phyloP scores from a whole-genome alignment of 768 basidiomycete genomes.

The Tylopilus sp. region DNA sequence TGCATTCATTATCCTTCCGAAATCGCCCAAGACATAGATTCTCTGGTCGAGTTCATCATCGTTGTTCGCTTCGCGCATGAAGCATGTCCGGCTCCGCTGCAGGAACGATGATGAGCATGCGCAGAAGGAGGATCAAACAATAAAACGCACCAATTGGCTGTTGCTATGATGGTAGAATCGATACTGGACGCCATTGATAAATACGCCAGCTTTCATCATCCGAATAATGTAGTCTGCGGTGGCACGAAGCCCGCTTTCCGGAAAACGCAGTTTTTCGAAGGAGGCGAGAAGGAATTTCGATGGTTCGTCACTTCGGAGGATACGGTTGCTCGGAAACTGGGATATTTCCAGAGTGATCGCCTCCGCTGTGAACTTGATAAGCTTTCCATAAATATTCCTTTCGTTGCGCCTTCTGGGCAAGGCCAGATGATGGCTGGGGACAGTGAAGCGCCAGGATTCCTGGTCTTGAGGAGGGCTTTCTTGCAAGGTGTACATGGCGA shows the following conservation, averaged over 20 bases:
- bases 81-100: constrained; percentile 62
- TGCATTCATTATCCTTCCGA: constrained; percentile 56
- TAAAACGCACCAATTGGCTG: constrained; percentile 52
- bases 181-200: constrained; percentile 56
- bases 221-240: constrained; percentile 55
- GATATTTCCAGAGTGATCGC: constrained; percentile 49
- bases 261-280: constrained; percentile 53
- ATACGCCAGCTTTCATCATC: constrained; percentile 52
- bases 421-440: constrained; percentile 30
- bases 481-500: constrained; percentile 33
- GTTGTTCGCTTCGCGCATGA: constrained; percentile 49
- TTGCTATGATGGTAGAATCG: constrained; percentile 72
- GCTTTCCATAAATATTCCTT: constrained; percentile 39
- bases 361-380: constrained; percentile 48
- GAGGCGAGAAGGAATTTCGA: constrained; percentile 54
- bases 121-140: not conserved
- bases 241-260: constrained; percentile 45
- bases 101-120: not conserved
- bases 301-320: constrained; percentile 54
- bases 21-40: constrained; percentile 58
- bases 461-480: constrained; percentile 45
- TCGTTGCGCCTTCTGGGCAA: constrained; percentile 25
- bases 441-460: constrained; percentile 47
- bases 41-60: constrained; percentile 57
- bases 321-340: constrained; percentile 54